These are phyloP conservation scores for Hypoxylon sp. DNA, from an alignment of 2,329 filamentous ascomycete genomes.

Conservation along the genomic window DNA sequence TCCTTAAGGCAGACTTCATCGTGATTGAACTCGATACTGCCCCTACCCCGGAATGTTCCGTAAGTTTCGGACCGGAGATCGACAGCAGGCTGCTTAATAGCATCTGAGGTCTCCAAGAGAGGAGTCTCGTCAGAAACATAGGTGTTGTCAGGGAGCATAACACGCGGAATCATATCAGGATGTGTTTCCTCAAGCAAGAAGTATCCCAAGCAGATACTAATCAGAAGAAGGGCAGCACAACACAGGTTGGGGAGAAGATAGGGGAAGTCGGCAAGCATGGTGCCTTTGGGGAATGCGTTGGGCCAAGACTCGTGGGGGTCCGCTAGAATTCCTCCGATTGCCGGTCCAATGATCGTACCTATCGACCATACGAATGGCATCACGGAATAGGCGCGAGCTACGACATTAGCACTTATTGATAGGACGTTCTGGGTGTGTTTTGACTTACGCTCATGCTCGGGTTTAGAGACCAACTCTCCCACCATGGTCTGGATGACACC, in stretches of 20 bases:
- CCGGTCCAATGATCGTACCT: slow-evolving; percentile 88
- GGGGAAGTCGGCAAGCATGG: slow-evolving; percentile 81
- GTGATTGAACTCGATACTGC: slow-evolving; percentile 63
- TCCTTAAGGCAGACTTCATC: slow-evolving; percentile 43
- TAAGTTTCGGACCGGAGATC: slow-evolving; percentile 84
- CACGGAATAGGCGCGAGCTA: slow-evolving; percentile 85
- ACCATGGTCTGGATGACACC: slow-evolving; percentile 95
- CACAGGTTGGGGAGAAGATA: slow-evolving; percentile 91
- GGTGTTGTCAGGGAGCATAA: slow-evolving; percentile 60
- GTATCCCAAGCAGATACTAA: slow-evolving; percentile 85
- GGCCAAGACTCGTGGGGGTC: slow-evolving; percentile 82
- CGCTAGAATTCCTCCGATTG: slow-evolving; percentile 88
- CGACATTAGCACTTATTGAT: slow-evolving; percentile 37
- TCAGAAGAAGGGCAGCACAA: slow-evolving; percentile 78
- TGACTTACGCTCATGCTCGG: slow-evolving; percentile 84
- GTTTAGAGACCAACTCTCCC: slow-evolving; percentile 83
- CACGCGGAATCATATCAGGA: slow-evolving; percentile 77
- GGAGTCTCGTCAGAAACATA: slow-evolving; percentile 76
- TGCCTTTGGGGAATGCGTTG: slow-evolving; percentile 71
- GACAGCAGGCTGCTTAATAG: slow-evolving; percentile 77
- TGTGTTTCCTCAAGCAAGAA: slow-evolving; percentile 89
- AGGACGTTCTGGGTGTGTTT: background rate
- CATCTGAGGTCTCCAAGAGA: slow-evolving; percentile 79
- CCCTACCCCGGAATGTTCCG: slow-evolving; percentile 70
- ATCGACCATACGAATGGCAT: slow-evolving; percentile 97